Base-by-base conservation (phyloP, 352 stramenopile species). In the Pythium dissotocum region DNA sequence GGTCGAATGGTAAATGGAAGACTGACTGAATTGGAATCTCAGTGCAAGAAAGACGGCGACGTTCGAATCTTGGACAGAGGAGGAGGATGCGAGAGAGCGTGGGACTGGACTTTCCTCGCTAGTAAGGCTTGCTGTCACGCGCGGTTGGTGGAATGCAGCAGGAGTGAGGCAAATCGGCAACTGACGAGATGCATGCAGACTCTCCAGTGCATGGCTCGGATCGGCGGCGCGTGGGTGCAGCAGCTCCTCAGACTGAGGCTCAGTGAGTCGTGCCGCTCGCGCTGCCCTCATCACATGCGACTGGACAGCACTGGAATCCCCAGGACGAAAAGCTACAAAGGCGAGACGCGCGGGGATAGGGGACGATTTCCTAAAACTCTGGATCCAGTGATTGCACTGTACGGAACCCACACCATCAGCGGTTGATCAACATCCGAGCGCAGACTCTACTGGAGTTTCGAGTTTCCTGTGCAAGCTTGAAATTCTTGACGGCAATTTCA, bases 271-370 rank as follows among this genome's bases (percentile, higher is more conserved):
- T 18, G 12, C 36, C 12, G 36, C 36, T 16, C 21, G 33, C 33
- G 36, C 36, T 44, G 8, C 36, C 36, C 36, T 18, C 36, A 44
- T 44, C 46, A 30, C 46, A 53, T 53, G 46, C n/a, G 18, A 53
- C 46, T 28, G 18, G 46, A 8, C 40, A 8, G 46, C 7, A 13
- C 18, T 30, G 46, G 21, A 53, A 53, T 53, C 16, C 46, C 32
- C 5, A 53, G 46, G 46, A 32, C 14, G 46, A 13, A 53, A 5
- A 30, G 46, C 18, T 6, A 53, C 46, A 53, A 53, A 53, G 46
- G 46, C 4, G 46, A 53, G 46, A 30, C 46, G 7, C 46, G 46
- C n/a, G 14, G 46, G 46, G 46, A 53, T 53, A 53, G 46, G 46
- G 46, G 32, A 32, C 3, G 5, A 2, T 12, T 13, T 53, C n/a